Conservation (phyloP, 768 basidiomycete species). For the Boletus reticuloceps region DNA sequence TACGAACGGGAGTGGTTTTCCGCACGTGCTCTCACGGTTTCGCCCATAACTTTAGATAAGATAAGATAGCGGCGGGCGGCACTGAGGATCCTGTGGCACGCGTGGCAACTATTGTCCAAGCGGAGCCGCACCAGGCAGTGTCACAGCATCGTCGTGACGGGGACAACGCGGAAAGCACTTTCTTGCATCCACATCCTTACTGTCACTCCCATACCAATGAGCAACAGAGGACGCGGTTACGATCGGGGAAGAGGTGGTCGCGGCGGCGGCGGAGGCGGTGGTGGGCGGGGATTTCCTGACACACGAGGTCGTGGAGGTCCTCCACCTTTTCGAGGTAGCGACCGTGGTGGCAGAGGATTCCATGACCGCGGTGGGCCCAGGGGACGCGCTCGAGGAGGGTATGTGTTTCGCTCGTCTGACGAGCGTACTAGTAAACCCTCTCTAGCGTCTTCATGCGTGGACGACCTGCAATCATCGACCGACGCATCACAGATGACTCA, state of each 20-base stretch:
- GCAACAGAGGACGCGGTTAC: conserved; percentile 40
- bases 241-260: conserved; percentile 38
- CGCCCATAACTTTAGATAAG: conserved; percentile 16
- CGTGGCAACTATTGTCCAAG: conserved; percentile 7
- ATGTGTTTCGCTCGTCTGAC: conserved; percentile 9
- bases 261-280: conserved; percentile 30
- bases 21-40: too few relatives aligned
- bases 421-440: not conserved
- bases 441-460: conserved; percentile 41
- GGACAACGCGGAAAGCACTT: not conserved
- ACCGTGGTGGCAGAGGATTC: conserved; percentile 32
- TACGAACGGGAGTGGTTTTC: too few relatives aligned
- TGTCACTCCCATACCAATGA: conserved; percentile 21
- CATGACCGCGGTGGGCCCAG: conserved; percentile 28
- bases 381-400: conserved; percentile 40
- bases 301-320: conserved; percentile 26
- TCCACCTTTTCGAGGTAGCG: conserved; percentile 26
- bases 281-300: conserved; percentile 33
- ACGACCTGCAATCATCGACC: conserved; percentile 46
- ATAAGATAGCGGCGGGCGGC: conserved; percentile 15
- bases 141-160: conserved; percentile 23
- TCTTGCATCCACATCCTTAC: not conserved
- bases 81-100: not conserved
- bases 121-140: not conserved
- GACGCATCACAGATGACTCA: conserved; percentile 45